Conservation (phyloP, 805 yeast species). For the Saccharomycopsis fermentans region DNA sequence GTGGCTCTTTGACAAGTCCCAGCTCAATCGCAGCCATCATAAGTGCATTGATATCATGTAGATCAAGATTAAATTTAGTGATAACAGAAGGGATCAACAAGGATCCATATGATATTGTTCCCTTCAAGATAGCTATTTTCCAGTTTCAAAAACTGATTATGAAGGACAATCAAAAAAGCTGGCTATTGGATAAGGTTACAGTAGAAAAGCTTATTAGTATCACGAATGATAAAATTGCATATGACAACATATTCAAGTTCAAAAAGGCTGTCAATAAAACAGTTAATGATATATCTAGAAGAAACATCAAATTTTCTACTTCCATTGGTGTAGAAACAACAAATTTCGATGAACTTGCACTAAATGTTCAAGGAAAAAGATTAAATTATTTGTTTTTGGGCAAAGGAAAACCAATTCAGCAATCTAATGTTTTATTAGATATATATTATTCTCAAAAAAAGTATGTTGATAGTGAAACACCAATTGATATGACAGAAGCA, state of each 20-base stretch:
- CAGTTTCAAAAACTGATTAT: slow-evolving; percentile 46
- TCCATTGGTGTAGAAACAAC: slow-evolving; percentile 27
- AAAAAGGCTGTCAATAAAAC: slow-evolving; percentile 64
- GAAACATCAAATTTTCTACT: slow-evolving; percentile 23
- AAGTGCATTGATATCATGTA: slow-evolving; percentile 63
- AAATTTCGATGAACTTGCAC: slow-evolving; percentile 26
- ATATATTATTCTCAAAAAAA: slow-evolving; percentile 24
- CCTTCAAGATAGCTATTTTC: slow-evolving; percentile 55
- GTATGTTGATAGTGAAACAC: slow-evolving; percentile 8
- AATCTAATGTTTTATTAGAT: slow-evolving; percentile 31
- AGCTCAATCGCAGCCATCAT: slow-evolving; percentile 69
- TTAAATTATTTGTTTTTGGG: slow-evolving; percentile 26
- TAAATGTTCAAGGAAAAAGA: slow-evolving; percentile 25
- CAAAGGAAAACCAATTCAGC: slow-evolving; percentile 26
- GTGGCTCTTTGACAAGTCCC: slow-evolving; percentile 46
- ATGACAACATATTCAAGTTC: slow-evolving; percentile 37
- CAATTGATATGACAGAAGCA: background rate
- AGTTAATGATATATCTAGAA: slow-evolving; percentile 48
- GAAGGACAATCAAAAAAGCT: slow-evolving; percentile 2
- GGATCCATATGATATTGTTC: slow-evolving; percentile 74
- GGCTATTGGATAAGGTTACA: slow-evolving; percentile 15
- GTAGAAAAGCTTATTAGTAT: slow-evolving; percentile 32
- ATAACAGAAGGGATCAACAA: slow-evolving; percentile 27
- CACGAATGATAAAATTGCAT: slow-evolving; percentile 34
- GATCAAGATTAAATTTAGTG: slow-evolving; percentile 51